Base-by-base conservation (phyloP, 2,329 filamentous ascomycete species). In the Ramularia endophylla region DNA sequence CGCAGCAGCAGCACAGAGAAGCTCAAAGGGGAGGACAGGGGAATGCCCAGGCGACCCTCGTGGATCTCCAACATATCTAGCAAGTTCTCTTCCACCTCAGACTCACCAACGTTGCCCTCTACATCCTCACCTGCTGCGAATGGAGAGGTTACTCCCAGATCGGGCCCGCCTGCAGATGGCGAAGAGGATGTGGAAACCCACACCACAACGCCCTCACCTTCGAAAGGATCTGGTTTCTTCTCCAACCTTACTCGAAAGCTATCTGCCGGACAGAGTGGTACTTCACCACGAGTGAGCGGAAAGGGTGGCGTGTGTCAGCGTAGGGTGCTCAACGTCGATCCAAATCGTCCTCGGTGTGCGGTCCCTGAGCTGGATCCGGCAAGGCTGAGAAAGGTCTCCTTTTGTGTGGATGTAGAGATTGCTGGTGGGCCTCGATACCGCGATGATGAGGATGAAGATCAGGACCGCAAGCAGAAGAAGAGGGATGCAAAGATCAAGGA, bases 361-460 rank as follows among this genome's bases (percentile, higher is more conserved):
- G 79, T 97, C 20, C 70, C 78, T 4, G 89, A 94, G 52, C 71
- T 98, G 34, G 81, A 88, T 51, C 79, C 83, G 56, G 78, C 79
- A 36, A 95, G 92, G 61, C 65, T 98, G 45, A 78, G 87, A 40
- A 80, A 88, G 39, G 92, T 98, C 0, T 85, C 90, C 0, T 98
- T 98, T 59, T 95, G 87, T 54, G 92, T 98, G 2, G 92, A 98
- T 58, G 89, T 98, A 4, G 92, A 98, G 63, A 94, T 98, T 58
- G 90, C 90, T 3, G 87, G 88, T 0, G 81, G 87, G 58, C 87
- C 89, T 17, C 81, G 79, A 53, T 92, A 94, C 53, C 67, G 61
- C 34, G 66, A 71, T 11, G 85, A 92, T 3, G 72, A 72, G 12
- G 66, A 69, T 12, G 66, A 72, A n/a, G 65, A 63, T 56, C 41